Conservation (phyloP, 805 yeast species). For the Saccharomycodes ludwigii region DNA sequence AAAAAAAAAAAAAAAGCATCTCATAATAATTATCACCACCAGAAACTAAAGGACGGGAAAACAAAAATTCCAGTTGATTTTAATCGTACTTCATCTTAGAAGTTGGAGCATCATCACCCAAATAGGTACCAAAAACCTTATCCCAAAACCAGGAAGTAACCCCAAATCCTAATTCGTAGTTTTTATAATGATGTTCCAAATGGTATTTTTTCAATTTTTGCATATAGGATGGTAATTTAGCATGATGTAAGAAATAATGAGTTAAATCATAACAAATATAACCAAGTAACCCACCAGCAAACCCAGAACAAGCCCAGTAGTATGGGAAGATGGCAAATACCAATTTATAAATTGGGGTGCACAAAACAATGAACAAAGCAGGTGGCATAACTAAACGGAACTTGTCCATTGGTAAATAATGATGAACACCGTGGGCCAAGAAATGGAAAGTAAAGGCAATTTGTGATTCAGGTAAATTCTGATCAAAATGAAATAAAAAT, state of each 20-base stretch:
- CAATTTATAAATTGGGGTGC: conserved; percentile 68
- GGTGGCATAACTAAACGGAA: conserved; percentile 95
- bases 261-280: conserved; percentile 84
- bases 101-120: conserved; percentile 31
- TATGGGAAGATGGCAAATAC: conserved; percentile 71
- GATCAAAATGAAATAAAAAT: conserved; percentile 85
- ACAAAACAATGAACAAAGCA: conserved; percentile 56
- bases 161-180: conserved; percentile 93
- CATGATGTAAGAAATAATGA: conserved; percentile 91
- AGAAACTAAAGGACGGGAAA: no score
- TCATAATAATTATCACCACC: no score
- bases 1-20: background rate
- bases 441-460: conserved; percentile 73
- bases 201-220: conserved; percentile 81
- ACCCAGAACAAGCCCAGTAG: conserved; percentile 79
- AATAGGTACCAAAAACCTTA: conserved; percentile 71
- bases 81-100: conserved; percentile 25
- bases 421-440: conserved; percentile 91
- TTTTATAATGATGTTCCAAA: conserved; percentile 94
- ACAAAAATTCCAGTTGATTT: no score
- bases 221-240: conserved; percentile 62
- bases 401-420: conserved; percentile 93
- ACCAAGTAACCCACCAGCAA: conserved; percentile 93
- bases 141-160: conserved; percentile 95
- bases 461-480: conserved; percentile 70